A percentile compares a stretch with the other conserved stretches of the same genome.
Evolutionary conservation across 768 basidiomycete species (phyloP).

Genomic region (Lactarius hatsudake): DNA sequence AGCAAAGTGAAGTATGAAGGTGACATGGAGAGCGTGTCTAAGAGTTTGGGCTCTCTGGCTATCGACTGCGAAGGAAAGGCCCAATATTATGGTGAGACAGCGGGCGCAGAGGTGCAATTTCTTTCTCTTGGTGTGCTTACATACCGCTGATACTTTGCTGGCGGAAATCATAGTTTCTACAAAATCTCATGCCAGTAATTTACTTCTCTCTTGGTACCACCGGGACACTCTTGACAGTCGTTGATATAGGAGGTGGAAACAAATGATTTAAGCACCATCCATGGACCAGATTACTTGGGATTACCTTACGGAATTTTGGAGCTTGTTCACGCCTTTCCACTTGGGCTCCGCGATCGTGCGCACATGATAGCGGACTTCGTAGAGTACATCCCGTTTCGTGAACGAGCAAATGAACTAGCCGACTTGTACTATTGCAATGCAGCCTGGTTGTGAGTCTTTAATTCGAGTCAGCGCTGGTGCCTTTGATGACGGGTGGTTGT

Average conservation of each 20-base stretch:
- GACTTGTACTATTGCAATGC: constrained; percentile 44
- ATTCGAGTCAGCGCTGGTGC: constrained; percentile 3
- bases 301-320: constrained; percentile 45
- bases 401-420: constrained; percentile 41
- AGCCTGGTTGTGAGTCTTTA: constrained; percentile 46
- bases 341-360: constrained; percentile 42
- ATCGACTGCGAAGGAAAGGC: constrained; percentile 49
- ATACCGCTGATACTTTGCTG: not conserved
- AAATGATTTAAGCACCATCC: constrained; percentile 7
- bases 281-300: constrained; percentile 33
- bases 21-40: constrained; percentile 35
- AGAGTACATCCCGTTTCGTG: constrained; percentile 41
- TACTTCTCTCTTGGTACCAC: not conserved
- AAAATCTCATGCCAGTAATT: constrained; percentile 25
- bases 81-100: constrained; percentile 49
- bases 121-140: not conserved
- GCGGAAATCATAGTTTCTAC: constrained; percentile 28
- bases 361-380: constrained; percentile 40
- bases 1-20: constrained; percentile 23
- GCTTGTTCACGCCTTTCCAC: constrained; percentile 49
- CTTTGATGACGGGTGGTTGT: not conserved
- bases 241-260: constrained; percentile 14
- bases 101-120: constrained; percentile 48
- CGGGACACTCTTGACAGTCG: not conserved
- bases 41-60: constrained; percentile 47